Evolutionary conservation across 345 rosid species (phyloP), one percentile per base, ranked within the genome.

Genomic region (Hibiscus syriacus): DNA sequence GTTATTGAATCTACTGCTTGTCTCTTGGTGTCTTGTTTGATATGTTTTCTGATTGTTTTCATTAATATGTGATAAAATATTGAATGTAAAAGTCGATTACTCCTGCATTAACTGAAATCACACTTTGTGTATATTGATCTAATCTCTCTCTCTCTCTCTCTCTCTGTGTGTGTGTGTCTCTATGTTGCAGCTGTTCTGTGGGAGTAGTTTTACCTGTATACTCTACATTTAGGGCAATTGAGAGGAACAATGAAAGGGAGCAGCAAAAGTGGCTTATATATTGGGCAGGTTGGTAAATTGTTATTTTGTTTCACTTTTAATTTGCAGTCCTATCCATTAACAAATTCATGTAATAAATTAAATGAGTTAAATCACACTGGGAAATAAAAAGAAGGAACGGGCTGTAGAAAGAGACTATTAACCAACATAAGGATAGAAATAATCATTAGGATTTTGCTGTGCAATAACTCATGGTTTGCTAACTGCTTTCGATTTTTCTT

Each of bases 181-280:
- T 38, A 38, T 38, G 41, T 9, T 38, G 71, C 80, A 84, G 84
- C 56, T 80, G 85, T 45, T 71, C 82, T n/a, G 77, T 76, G 59
- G 85, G 80, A 50, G 55, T 71, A 55, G 81, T 49, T 66, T 68
- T 78, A 9, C 86, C 88, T n/a, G 80, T 82, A 19, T 80, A 80
- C 72, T 76, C 86, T 2, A 80, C 88, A 52, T 82, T 78, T 66
- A 80, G 77, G 65, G 86, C 84, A 38, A 78, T 82, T 45, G 86
- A 82, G 58, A 76, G 53, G 23, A 64, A 73, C 43, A 74, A 84
- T 70, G 64, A 62, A 59, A 26, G 22, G 8, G 76, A 80, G 65
- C 73, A 71, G 30, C 73, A 69, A 49, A 82, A 73, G 63, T 82
- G 81, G 83, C 73, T 77, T 11, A 61, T 69, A 16, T 82, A 82